These are phyloP conservation scores for Naganishia liquefaciens DNA, from an alignment of 1,284 basidiomycete genomes.

Conservation along the genomic window DNA sequence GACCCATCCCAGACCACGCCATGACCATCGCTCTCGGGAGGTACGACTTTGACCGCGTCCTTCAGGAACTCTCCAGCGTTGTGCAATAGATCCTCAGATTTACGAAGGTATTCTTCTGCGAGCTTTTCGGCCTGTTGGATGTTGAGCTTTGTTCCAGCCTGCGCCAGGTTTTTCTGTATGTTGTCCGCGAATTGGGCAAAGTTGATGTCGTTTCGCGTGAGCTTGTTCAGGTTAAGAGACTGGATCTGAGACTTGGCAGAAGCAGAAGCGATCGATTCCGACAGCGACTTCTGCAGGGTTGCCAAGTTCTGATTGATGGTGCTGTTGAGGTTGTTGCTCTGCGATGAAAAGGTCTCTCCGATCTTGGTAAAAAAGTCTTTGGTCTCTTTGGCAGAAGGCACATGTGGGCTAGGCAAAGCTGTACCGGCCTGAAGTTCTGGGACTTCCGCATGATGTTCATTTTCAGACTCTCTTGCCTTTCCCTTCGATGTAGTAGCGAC, in stretches of 20 bases:
- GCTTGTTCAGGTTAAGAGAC: conserved; percentile 37
- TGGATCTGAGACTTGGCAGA: conserved; percentile 46
- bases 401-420: background rate
- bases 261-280: conserved; percentile 68
- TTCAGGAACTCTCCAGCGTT: conserved; percentile 73
- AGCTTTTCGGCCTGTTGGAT: conserved; percentile 78
- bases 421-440: background rate
- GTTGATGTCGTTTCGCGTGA: conserved; percentile 31
- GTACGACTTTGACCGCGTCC: conserved; percentile 85
- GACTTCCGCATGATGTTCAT: conserved; percentile 20
- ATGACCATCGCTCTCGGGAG: conserved; percentile 63
- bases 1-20: conserved; percentile 69
- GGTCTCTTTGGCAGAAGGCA: conserved; percentile 27
- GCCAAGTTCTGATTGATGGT: conserved; percentile 59
- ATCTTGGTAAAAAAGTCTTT: conserved; percentile 31
- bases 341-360: conserved; percentile 18
- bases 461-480: conserved; percentile 42
- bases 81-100: conserved; percentile 66
- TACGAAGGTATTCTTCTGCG: conserved; percentile 64
- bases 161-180: conserved; percentile 59
- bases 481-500: conserved; percentile 36
- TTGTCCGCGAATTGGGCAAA: conserved; percentile 57
- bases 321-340: conserved; percentile 52
- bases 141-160: conserved; percentile 38
- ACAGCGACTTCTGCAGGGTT: conserved; percentile 65